Conservation (phyloP, 2,329 filamentous ascomycete species). For the Trichoderma harzianum region DNA sequence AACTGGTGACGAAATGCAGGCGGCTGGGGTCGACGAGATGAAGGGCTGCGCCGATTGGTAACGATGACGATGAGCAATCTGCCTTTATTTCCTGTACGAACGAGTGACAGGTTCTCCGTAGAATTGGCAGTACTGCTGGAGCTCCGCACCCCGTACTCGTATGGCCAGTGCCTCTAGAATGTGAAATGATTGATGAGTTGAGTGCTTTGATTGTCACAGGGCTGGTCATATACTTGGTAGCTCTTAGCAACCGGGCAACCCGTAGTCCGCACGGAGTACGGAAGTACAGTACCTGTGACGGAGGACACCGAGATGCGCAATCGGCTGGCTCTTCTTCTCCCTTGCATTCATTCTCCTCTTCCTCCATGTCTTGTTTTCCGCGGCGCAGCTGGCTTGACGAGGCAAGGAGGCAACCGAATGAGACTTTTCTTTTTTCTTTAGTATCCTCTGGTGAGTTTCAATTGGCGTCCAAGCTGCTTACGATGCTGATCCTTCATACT, state of each 20-base stretch:
- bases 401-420: not conserved
- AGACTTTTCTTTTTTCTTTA: not conserved
- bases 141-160: not conserved
- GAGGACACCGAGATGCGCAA: not conserved
- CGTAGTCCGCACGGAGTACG: constrained; percentile 1
- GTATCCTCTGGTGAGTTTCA: not conserved
- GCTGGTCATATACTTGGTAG: not conserved
- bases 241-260: not conserved
- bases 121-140: not conserved
- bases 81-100: not conserved
- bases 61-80: not conserved
- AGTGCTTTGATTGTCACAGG: not conserved
- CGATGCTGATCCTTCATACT: not conserved
- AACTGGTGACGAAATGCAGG: constrained; percentile 10
- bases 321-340: not conserved
- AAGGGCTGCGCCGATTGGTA: not conserved
- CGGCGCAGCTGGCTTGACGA: too few species aligned
- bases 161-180: not conserved
- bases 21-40: constrained; percentile 6
- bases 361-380: not conserved
- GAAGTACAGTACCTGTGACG: not conserved
- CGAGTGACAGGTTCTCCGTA: not conserved
- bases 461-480: not conserved
- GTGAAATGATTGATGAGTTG: not conserved
- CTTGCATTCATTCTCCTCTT: not conserved